phyloP scores from a whole-genome alignment of 148 eudicot genomes.

The Vaccinium vitisidaea region DNA sequence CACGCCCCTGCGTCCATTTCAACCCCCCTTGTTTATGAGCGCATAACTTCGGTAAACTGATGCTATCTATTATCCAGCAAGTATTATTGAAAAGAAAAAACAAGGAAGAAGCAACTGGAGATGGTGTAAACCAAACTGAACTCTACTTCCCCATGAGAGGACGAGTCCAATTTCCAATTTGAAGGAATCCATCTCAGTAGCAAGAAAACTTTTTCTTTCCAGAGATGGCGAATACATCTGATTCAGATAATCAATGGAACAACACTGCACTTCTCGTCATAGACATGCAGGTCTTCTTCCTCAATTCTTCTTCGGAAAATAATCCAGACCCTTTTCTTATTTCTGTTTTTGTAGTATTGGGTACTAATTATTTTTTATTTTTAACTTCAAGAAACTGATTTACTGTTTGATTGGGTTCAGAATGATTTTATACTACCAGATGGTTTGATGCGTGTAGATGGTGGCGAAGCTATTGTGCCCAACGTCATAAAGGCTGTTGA shows the following conservation, averaged over 20 bases:
- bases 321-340: not conserved
- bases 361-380: not conserved
- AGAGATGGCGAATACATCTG: constrained; percentile 17
- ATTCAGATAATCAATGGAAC: constrained; percentile 38
- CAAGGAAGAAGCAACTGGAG: too few relatives aligned
- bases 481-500: constrained; percentile 81
- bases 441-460: constrained; percentile 53
- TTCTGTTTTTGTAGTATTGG: not conserved
- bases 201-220: not conserved
- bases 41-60: too few relatives aligned
- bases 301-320: not conserved
- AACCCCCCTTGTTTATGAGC: too few relatives aligned
- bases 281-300: constrained; percentile 74
- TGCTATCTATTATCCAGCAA: too few relatives aligned
- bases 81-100: too few relatives aligned
- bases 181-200: too few relatives aligned
- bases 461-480: constrained; percentile 75
- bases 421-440: constrained; percentile 75
- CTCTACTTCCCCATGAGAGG: too few relatives aligned
- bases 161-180: too few relatives aligned
- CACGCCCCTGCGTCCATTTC: too few relatives aligned
- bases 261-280: constrained; percentile 84
- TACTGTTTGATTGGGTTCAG: constrained; percentile 30
- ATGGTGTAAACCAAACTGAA: too few relatives aligned
- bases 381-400: not conserved